Base-by-base conservation (phyloP, 208 protist species). In the Angomonas ambiguus region DNA sequence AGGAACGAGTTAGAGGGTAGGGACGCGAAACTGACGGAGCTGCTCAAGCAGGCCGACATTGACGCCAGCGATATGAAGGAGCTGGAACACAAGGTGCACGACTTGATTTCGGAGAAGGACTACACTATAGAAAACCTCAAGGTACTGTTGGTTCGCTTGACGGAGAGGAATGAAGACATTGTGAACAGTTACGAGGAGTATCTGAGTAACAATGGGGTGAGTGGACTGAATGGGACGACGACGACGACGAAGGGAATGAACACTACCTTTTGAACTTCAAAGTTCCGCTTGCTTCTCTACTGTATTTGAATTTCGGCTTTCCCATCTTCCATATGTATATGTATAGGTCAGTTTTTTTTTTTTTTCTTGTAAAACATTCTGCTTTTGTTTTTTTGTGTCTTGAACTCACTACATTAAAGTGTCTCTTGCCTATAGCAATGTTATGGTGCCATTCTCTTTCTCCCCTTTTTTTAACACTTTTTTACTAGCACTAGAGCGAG, bases 21-120 rank as follows among this genome's bases (percentile, higher is more conserved):
- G 42, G 94, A 97, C 41, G 91, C 92, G 2, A 92, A 96, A 73
- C 81, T 97, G 42, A 91, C 83, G 28, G 95, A 98, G 76, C 71
- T 98, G 32, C 73, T 99, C 55, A 92, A 92, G 51, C 85, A 94
- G 31, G 91, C 88, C 25, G 98, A 98, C 72, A 82, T 99, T 33
- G 95, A 98, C 74, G 84, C 93, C 6, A 81, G 89, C 5, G 87
- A 95, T 22, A 88, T 98, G 51, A 85, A 85, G 67, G 81, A 87
- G 49, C 83, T 98, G 27, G 90, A 97, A 62, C 81, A 90, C 67
- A 93, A 95, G 72, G 86, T 99, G 25, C 97, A 98, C 65, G 96
- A 98, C 72, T 70, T 99, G 20, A 76, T 98, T 13, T 92, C 96
- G 30, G 91, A 95, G 56, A 99, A 99, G 80, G 98, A 99, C 81